Evolutionary conservation across 1,284 basidiomycete species (phyloP).

Genomic region (Cutaneotrichosporon curvatum): DNA sequence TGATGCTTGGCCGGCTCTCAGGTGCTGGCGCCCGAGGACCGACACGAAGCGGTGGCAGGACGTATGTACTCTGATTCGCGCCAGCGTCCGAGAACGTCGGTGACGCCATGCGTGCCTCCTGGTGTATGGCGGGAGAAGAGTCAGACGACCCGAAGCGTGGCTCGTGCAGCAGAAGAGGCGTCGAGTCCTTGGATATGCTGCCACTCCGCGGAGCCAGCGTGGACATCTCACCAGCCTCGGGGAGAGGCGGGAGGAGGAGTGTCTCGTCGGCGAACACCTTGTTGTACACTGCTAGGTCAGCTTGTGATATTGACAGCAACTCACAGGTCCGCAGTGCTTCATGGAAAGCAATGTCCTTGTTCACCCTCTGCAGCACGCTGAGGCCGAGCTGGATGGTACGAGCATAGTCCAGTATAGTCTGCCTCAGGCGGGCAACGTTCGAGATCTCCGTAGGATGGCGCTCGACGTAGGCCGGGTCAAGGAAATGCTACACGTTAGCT

Average conservation of each 20-base stretch:
- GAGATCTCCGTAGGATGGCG: constrained; percentile 65
- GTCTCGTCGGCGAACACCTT: constrained; percentile 89
- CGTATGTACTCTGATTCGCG: constrained; percentile 3
- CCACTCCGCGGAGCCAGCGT: not conserved
- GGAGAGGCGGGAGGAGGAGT: constrained; percentile 20
- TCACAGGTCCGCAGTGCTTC: constrained; percentile 68
- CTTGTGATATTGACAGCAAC: too few species aligned
- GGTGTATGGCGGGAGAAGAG: constrained; percentile 4
- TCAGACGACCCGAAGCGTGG: not conserved
- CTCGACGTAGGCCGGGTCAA: constrained; percentile 61
- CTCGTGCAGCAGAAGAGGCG: constrained; percentile 2
- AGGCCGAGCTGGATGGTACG: constrained; percentile 76
- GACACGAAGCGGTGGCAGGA: constrained; percentile 13
- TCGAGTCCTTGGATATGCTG: constrained; percentile 1
- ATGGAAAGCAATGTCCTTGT: constrained; percentile 88
- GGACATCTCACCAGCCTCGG: constrained; percentile 13
- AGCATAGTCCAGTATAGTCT: constrained; percentile 76
- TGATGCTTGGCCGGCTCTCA: constrained; percentile 10
- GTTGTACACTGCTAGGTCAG: constrained; percentile 56
- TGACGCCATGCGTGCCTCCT: not conserved
- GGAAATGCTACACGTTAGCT: constrained; percentile 50
- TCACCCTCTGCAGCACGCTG: constrained; percentile 62
- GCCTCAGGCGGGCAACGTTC: constrained; percentile 61
- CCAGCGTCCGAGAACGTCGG: not conserved
- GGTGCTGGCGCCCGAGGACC: constrained; percentile 5